These are phyloP conservation scores for Cyclocybe cylindracea DNA, from an alignment of 768 basidiomycete species.

Conservation along the genomic window DNA sequence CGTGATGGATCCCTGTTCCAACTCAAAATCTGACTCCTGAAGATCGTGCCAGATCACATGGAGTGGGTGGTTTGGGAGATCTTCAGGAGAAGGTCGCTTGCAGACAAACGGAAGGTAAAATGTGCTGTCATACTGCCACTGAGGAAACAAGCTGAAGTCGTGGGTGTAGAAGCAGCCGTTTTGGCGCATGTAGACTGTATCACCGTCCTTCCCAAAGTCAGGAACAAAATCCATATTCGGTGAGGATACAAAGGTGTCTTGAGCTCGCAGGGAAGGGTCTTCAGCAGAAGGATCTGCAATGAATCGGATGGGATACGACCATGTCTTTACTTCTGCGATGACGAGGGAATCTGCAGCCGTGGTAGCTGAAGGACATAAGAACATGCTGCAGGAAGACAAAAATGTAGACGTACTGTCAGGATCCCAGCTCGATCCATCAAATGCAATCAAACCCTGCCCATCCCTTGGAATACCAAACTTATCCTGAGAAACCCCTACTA, in stretches of 20 bases:
- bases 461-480: too few relatives aligned
- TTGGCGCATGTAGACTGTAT: background rate
- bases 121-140: conserved; percentile 6
- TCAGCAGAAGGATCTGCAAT: too few relatives aligned
- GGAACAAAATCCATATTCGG: conserved; percentile 5
- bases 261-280: too few relatives aligned
- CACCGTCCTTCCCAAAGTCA: background rate
- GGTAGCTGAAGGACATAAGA: too few relatives aligned
- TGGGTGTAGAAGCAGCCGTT: background rate
- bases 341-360: too few relatives aligned
- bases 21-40: background rate
- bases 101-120: conserved; percentile 5
- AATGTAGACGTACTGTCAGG: too few relatives aligned
- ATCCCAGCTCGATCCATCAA: too few relatives aligned
- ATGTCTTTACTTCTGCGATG: too few relatives aligned
- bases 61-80: background rate
- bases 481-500: too few relatives aligned
- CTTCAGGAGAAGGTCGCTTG: background rate
- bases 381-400: too few relatives aligned
- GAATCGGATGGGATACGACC: too few relatives aligned
- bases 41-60: conserved; percentile 3
- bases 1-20: background rate
- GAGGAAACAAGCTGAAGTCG: conserved; percentile 9
- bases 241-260: conserved; percentile 8
- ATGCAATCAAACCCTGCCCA: too few relatives aligned